These are phyloP conservation scores for Esteya vermicola DNA, from an alignment of 2,329 filamentous ascomycete species.

Conservation along the genomic window DNA sequence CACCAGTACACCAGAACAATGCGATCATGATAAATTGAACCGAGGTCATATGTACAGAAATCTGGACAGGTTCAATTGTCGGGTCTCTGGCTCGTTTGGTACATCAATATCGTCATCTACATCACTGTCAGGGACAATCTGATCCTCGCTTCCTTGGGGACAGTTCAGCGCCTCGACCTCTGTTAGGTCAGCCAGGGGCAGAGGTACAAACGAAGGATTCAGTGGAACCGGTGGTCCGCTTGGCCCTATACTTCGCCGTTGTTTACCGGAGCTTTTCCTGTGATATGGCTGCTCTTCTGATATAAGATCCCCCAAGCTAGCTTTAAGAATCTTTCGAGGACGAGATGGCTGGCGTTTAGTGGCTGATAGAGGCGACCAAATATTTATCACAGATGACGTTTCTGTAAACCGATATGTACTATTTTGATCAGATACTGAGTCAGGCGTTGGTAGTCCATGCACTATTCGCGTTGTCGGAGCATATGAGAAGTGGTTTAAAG, in stretches of 20 bases:
- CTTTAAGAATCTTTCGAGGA: conserved; percentile 5
- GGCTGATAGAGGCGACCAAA: too few relatives aligned
- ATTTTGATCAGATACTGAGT: too few relatives aligned
- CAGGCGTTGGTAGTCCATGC: conserved; percentile 27
- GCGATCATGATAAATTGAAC: too few relatives aligned
- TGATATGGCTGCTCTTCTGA: background rate
- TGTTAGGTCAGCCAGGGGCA: conserved; percentile 37
- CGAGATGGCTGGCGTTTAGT: background rate
- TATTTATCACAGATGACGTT: background rate
- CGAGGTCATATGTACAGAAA: conserved; percentile 29
- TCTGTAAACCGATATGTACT: conserved; percentile 14
- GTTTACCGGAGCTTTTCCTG: conserved; percentile 7
- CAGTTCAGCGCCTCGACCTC: conserved; percentile 38
- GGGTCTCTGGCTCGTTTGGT: too few relatives aligned
- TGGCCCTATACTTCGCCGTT: conserved; percentile 6
- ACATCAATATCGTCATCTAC: conserved; percentile 32
- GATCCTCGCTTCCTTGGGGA: conserved; percentile 39
- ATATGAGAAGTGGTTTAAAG: conserved; percentile 12
- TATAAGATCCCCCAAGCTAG: conserved; percentile 1
- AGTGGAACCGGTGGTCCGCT: conserved; percentile 17
- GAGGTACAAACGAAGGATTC: conserved; percentile 39
- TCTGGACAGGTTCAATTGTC: conserved; percentile 31
- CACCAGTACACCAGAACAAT: too few relatives aligned
- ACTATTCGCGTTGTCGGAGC: conserved; percentile 14
- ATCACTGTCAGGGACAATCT: conserved; percentile 38